Base-by-base conservation (phyloP, 2,329 filamentous ascomycete genomes). In the Penicillium frequentans region DNA sequence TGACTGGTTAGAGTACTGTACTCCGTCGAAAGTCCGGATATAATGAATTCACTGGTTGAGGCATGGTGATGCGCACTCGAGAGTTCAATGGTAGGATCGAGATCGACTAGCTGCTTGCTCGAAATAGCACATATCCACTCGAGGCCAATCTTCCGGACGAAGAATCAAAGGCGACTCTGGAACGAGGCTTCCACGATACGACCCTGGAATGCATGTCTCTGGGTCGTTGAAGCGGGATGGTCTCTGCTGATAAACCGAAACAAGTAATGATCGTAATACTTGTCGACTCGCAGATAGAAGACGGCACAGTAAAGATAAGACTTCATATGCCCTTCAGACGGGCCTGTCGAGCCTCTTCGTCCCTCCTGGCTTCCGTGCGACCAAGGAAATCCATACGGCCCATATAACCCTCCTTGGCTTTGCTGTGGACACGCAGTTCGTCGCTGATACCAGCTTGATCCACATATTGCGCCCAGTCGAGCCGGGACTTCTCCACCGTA, bases 401-500 rank as follows among this genome's bases (percentile, higher is more conserved):
- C 64, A 86, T 71, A 70, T 86, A 88, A 0, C 83, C 83, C 54
- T 83, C 81, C 66, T 86, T 86, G 11, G 84, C 84, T 68, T 84
- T 85, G 60, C 83, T 84, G 68, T 86, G 84, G 46, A 79, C 79
- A 54, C 83, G 81, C 66, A 88, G 70, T 69, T 88, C 86, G 56
- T 86, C 84, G 55, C 81, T 80, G 56, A 87, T 81, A 29, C 85
- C 84, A 46, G 82, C 82, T 52, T 82, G 74, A 66, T 86, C 83
- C 42, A 88, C 85, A 65, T 86, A 86, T 11, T 81, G 80, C 21
- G 83, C 84, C 86, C 86, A 88, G 64, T 88, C 86, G 65, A 87
- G 74, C 52, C 84, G 81, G 29, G 83, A 86, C 71, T 88, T 88
- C 71, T 87, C 84, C 49, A 88, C 84, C 0, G 85, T 86, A 62